phyloP scores from a whole-genome alignment of 164 flowering plant species.

The Chimonanthus praecox region DNA sequence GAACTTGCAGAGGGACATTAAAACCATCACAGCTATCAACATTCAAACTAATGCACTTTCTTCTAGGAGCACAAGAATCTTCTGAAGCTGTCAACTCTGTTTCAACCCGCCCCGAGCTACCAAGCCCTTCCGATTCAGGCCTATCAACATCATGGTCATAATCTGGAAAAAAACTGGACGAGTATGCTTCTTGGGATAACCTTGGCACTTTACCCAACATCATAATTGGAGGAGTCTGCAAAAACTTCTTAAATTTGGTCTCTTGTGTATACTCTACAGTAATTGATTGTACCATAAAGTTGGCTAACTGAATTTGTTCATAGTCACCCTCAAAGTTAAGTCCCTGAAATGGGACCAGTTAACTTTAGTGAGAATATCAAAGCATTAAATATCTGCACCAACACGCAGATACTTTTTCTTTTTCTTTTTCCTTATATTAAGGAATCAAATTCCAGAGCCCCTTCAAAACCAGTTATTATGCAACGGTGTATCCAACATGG shows the following conservation, averaged over 20 bases:
- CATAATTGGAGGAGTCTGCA: slow-evolving; percentile 11
- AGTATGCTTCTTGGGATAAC: slow-evolving; percentile 53
- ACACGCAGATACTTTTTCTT: background rate
- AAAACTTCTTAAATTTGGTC: slow-evolving; percentile 34
- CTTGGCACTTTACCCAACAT: slow-evolving; percentile 59
- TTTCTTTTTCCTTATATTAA: slow-evolving; percentile 7
- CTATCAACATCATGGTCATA: slow-evolving; percentile 56
- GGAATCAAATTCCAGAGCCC: background rate
- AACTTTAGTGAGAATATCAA: slow-evolving; percentile 28
- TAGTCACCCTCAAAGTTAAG: slow-evolving; percentile 44
- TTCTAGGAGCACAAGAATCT: slow-evolving; percentile 57
- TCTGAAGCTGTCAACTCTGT: slow-evolving; percentile 51
- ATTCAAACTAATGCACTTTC: slow-evolving; percentile 58
- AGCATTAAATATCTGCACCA: slow-evolving; percentile 6
- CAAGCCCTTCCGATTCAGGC: slow-evolving; percentile 77
- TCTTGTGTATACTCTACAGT: slow-evolving; percentile 49
- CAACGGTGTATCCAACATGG: slow-evolving; percentile 17
- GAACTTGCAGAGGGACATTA: slow-evolving; percentile 50
- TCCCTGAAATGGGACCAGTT: slow-evolving; percentile 51
- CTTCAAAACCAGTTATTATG: slow-evolving; percentile 32
- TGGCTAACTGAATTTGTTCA: slow-evolving; percentile 37
- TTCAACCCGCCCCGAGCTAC: slow-evolving; percentile 53
- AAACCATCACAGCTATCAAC: slow-evolving; percentile 35
- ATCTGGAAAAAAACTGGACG: slow-evolving; percentile 59
- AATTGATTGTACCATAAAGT: slow-evolving; percentile 58